Base-by-base conservation (phyloP, 2,329 filamentous ascomycete genomes). In the Talaromyces sp. region DNA sequence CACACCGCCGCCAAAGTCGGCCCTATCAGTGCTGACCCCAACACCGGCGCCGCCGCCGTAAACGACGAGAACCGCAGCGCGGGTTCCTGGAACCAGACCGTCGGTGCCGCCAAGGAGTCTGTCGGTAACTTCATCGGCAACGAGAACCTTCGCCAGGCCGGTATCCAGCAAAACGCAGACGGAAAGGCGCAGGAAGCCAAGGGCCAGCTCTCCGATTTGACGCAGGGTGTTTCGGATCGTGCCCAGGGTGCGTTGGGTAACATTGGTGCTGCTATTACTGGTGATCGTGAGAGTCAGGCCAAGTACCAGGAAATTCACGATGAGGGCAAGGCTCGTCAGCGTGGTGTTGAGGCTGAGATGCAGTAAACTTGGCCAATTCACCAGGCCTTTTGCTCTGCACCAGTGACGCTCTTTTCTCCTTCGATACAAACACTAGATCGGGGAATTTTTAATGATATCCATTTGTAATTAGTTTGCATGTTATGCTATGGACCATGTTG, bases 71-170 rank as follows among this genome's bases (percentile, higher is more conserved):
- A 93, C 73, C 90, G 92, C 65, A 79, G 82, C 24, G 73, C 84
- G 19, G 92, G 93, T 50, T 82, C 83, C 19, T 95, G 89, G 87
- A 91, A 96, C 79, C 92, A 97, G 78, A 96, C 91, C 5, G 71
- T 92, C n/a, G 93, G 92, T 57, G 85, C 88, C 0, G 87, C 87
- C 50, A 97, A 97, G 80, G 91, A 97, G 73, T 80, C 87, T 4
- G 64, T 94, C 0, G 93, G 93, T 61, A 87, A 87, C 19, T 68
- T 93, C 5, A 66, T 93, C 27, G 93, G 92, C 62, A 86, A 85
- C 64, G 88, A 94, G 77, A 82, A 80, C 35, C 76, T 97, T 58
- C 93, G 92, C 80, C 81, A 85, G 54, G 72, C 86, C 26, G 93
- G 93, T 5, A 85, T 85, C 32, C 76, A 88, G 68, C 92, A 97